These are phyloP conservation scores for Pythium rishiriense DNA, from an alignment of 352 stramenopile genomes.

Conservation along the genomic window DNA sequence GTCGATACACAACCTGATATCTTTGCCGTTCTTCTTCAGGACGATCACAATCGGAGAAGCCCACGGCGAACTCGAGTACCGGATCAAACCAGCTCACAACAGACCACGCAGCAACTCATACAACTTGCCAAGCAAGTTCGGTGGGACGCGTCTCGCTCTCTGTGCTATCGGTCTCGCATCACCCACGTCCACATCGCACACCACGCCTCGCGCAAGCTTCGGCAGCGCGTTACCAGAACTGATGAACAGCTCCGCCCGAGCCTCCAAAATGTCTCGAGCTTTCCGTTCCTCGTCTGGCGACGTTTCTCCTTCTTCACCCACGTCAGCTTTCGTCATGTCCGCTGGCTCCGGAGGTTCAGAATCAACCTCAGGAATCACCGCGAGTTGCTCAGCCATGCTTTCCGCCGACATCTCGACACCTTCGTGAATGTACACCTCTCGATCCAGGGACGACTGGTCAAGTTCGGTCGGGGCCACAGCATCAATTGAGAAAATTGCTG, in stretches of 20 bases:
- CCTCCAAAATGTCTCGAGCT: conserved; percentile 21
- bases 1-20: conserved; percentile 19
- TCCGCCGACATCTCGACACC: conserved; percentile 12
- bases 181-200: conserved; percentile 33
- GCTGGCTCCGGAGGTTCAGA: not conserved
- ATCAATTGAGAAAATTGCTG: conserved; percentile 12
- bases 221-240: conserved; percentile 28
- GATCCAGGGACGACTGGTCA: conserved; percentile 9
- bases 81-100: conserved; percentile 20
- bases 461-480: not conserved
- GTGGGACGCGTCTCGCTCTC: conserved; percentile 5
- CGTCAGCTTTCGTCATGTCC: conserved; percentile 2
- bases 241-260: conserved; percentile 17
- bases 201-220: conserved; percentile 1
- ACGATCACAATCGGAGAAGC: conserved; percentile 22
- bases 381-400: conserved; percentile 19
- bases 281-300: not conserved
- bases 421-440: conserved; percentile 19
- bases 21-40: conserved; percentile 22
- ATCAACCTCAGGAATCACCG: conserved; percentile 25
- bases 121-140: conserved; percentile 23
- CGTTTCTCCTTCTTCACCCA: conserved; percentile 23
- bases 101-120: conserved; percentile 30
- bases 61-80: conserved; percentile 11
- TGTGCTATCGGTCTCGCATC: conserved; percentile 24